Evolutionary conservation across 495 filamentous ascomycete species (phyloP), one percentile per base, ranked within the genome.

Genomic region (Aspergillus carlsbadensis): DNA sequence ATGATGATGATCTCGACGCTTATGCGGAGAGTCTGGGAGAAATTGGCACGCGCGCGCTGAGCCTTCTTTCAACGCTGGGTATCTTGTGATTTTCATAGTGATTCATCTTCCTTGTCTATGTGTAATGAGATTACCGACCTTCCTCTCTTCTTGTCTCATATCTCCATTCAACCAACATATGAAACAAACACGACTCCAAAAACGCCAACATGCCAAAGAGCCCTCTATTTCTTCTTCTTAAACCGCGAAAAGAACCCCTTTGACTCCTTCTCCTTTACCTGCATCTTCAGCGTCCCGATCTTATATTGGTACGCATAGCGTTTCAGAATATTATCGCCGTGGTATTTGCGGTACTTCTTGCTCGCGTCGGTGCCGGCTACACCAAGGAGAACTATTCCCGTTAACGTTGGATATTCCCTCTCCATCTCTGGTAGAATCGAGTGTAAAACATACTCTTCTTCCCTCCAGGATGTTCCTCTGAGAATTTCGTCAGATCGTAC

Each of bases 331-430:
- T 47, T 46, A 6, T 53, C 48, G 1, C 56, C 48, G 42, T 58
- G 56, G 10, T 58, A 47, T 33, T 58, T 58, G 41, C 41, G 56
- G 41, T 52, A 58, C 34, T 58, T 53, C 18, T 53, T 58, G 33
- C 40, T 39, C n/a, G 56, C 56, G 20, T 58, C 56, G 37, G 56
- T 53, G 31, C 56, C 56, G 1, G 56, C 48, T 10, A 52, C 48
- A 11, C 39, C 18, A 18, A 52, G 24, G 1, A 53, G 49, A 13
- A 58, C 48, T 58, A 34, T 15, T 33, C 0, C 2, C n/a, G 17
- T 47, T 22, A 39, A n/a, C 24, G 11, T 1, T 45, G 1, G 13
- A 29, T 31, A 37, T 21, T 18, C 6, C 13, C 29, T 15, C 4
- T 17, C 6, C 13, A 47, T 15, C 4, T 17, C 8, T 14, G 11